Evolutionary conservation across 1,139 yeast genomes (phyloP).

Genomic region (Trichomonascaceae sp.): DNA sequence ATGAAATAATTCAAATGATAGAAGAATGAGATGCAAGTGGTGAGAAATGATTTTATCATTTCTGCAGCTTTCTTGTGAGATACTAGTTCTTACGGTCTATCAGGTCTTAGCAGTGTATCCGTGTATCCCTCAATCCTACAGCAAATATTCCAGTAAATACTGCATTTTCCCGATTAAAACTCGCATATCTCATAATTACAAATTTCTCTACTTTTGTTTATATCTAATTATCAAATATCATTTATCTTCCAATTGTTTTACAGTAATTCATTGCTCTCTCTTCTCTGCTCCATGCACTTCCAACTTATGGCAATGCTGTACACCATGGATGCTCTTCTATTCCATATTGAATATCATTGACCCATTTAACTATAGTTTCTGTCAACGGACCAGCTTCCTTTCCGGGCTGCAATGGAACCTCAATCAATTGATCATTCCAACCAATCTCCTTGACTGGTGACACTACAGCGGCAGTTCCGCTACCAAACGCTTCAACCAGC

Average conservation of each 20-base stretch:
- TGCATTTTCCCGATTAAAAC: no score
- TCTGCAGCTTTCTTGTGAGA: no score
- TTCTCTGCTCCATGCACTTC: background rate
- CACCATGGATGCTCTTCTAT: conserved; percentile 51
- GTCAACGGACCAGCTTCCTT: conserved; percentile 77
- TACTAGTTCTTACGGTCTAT: no score
- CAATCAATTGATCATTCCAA: conserved; percentile 63
- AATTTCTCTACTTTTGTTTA: no score
- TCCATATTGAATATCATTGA: conserved; percentile 85
- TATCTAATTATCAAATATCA: background rate
- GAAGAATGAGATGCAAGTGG: no score
- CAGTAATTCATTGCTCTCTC: background rate
- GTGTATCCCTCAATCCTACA: no score
- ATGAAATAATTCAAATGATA: no score
- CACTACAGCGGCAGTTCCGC: conserved; percentile 98
- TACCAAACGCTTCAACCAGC: conserved; percentile 89
- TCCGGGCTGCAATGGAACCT: conserved; percentile 73
- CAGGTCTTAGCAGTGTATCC: no score
- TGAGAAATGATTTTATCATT: no score
- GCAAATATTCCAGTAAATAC: no score
- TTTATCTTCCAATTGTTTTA: background rate
- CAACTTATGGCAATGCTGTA: conserved; percentile 2
- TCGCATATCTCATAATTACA: no score
- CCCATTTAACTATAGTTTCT: conserved; percentile 71
- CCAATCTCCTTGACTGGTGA: conserved; percentile 88